Base-by-base conservation (phyloP, 805 yeast genomes). In the Wickerhamomyces chaumierensis region DNA sequence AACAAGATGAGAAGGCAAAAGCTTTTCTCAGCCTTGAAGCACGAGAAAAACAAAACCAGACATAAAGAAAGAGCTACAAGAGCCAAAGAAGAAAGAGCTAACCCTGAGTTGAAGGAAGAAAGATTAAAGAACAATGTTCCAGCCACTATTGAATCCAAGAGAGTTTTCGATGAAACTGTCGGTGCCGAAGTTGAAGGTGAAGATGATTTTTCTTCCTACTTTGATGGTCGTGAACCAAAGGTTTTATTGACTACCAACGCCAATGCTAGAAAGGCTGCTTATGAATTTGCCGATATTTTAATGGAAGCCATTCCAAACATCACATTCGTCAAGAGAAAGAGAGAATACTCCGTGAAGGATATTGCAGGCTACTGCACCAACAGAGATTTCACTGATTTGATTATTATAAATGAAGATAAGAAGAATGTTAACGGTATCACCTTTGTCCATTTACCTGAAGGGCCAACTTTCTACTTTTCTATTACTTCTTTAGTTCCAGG, bases 401-500 rank as follows among this genome's bases (percentile, higher is more conserved):
- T 92, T 23, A 87, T 92, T 36, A 75, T 92, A 43, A 92, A 92
- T 57, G 98, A 92, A 61, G 96, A 86, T 62, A 88, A 88, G 61
- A 92, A 90, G 60, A 72, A 71, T 45, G 94, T 92, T 31, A 88
- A 83, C 38, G 98, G 98, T 2, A 62, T 92, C 41, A 86, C 97
- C 1, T 83, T 92, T 53, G 81, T 92, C 41, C 96, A 92, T 63
- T 68, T 92, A 42, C 98, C 98, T 8, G 83, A 73, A 35, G 98
- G 98, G 1, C 98, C 98, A 29, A 82, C 96, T 0, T 86, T 86
- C 56, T 88, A 90, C 62, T 92, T 92, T 53, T 80, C 92, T 21
- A 65, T 92, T 4, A 68, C 86, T 7, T 85, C 95, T 3, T 69
- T 82, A 34, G 73, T 75, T 14, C 82, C 84, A 49, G 80, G 88